Percentiles rank a stretch among this genome's conserved stretches.
Evolutionary conservation across 306 rosid genomes (phyloP).

Genomic region (Canavalia ensiformis): DNA sequence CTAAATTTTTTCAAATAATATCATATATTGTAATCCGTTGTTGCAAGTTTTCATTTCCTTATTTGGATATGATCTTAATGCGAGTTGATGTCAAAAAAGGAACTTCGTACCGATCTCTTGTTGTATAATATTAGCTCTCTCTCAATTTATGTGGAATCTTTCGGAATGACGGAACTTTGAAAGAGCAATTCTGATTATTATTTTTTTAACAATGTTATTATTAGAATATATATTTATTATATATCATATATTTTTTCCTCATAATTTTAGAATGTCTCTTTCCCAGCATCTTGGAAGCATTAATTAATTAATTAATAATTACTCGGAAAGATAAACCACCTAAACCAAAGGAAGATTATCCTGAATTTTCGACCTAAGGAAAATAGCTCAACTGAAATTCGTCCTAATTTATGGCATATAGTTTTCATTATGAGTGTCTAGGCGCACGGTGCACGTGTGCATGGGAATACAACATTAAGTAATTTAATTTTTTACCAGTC

Average conservation of each 20-base stretch:
- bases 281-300: neutral
- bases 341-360: neutral
- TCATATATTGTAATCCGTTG: neutral
- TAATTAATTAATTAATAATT: neutral
- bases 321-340: neutral
- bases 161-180: neutral
- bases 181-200: neutral
- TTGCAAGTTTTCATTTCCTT: constrained; percentile 7
- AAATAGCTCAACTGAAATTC: neutral
- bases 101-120: neutral
- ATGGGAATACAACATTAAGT: too few relatives aligned
- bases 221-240: too few relatives aligned
- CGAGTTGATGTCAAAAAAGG: neutral
- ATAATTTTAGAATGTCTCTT: neutral
- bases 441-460: too few relatives aligned
- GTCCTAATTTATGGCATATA: neutral
- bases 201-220: too few relatives aligned
- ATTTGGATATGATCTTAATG: constrained; percentile 1
- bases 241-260: too few relatives aligned
- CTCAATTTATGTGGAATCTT: constrained; percentile 1
- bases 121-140: neutral
- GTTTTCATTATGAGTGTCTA: too few relatives aligned
- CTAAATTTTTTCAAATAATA: neutral
- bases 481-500: neutral
- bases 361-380: neutral